Conservation (phyloP, 257 asterid species). For the Solanum chiquidenum region DNA sequence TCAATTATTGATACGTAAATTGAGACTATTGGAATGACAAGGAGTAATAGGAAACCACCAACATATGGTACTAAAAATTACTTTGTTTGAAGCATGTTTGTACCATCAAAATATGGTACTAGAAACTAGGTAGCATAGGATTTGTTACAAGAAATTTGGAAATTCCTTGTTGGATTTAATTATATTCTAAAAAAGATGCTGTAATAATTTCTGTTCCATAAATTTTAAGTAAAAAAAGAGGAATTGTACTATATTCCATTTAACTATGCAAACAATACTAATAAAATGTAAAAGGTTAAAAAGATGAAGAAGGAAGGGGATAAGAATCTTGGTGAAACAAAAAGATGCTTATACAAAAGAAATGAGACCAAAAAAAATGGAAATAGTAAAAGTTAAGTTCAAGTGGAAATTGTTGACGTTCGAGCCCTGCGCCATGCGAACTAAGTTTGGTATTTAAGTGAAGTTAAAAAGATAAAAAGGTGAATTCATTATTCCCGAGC, state of each 20-base stretch:
- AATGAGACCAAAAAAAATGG: background rate
- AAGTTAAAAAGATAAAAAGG: background rate
- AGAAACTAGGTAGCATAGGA: background rate
- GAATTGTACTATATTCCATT: background rate
- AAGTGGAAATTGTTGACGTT: background rate
- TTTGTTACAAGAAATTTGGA: background rate
- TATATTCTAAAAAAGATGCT: background rate
- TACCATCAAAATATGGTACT: background rate
- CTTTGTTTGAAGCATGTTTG: background rate
- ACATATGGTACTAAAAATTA: background rate
- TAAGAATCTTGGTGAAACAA: background rate
- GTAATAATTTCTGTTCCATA: background rate
- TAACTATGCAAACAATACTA: background rate
- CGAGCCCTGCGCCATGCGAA: background rate
- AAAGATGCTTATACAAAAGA: background rate
- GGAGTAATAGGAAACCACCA: background rate
- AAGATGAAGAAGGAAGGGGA: background rate
- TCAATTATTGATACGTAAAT: background rate
- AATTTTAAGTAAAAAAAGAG: background rate
- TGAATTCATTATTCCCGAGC: background rate
- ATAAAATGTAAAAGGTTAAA: background rate
- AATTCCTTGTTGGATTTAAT: background rate
- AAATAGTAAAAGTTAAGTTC: background rate
- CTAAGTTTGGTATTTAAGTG: background rate
- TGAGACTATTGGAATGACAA: background rate